Conservation (phyloP, 331 rosid genomes). For the Telfairia occidentalis region DNA sequence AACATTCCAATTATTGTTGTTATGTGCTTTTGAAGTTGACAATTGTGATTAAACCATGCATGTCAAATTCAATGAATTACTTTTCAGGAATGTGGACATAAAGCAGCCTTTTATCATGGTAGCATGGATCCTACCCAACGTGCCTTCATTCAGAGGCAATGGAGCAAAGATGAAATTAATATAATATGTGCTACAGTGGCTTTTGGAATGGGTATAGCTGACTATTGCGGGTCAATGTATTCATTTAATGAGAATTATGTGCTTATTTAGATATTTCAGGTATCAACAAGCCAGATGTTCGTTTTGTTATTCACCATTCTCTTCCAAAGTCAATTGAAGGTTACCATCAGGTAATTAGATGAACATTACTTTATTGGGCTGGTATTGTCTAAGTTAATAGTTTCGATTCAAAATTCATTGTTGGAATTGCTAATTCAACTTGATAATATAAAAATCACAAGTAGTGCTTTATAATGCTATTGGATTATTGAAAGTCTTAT, state of each 20-base stretch:
- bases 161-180: constrained; percentile 96
- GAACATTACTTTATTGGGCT: not conserved
- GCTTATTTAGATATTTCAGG: constrained; percentile 45
- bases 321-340: constrained; percentile 97
- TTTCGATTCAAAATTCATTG: not conserved
- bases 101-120: constrained; percentile 89
- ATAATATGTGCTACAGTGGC: constrained; percentile 96
- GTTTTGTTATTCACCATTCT: constrained; percentile 94
- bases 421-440: not conserved
- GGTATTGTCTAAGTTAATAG: not conserved
- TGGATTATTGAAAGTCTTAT: constrained; percentile 15
- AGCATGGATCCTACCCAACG: constrained; percentile 88
- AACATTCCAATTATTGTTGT: too few species aligned
- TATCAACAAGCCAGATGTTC: constrained; percentile 96
- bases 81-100: constrained; percentile 88
- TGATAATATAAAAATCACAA: not conserved
- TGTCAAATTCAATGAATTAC: not conserved
- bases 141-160: constrained; percentile 75
- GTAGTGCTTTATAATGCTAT: not conserved
- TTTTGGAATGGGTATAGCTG: constrained; percentile 91
- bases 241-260: constrained; percentile 16
- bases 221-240: constrained; percentile 22
- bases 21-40: not conserved
- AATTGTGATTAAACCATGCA: not conserved
- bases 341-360: constrained; percentile 71